Evolutionary conservation across 2,329 filamentous ascomycete species (phyloP), one percentile per base, ranked within the genome.

Genomic region (Arthrobotrys conoides): DNA sequence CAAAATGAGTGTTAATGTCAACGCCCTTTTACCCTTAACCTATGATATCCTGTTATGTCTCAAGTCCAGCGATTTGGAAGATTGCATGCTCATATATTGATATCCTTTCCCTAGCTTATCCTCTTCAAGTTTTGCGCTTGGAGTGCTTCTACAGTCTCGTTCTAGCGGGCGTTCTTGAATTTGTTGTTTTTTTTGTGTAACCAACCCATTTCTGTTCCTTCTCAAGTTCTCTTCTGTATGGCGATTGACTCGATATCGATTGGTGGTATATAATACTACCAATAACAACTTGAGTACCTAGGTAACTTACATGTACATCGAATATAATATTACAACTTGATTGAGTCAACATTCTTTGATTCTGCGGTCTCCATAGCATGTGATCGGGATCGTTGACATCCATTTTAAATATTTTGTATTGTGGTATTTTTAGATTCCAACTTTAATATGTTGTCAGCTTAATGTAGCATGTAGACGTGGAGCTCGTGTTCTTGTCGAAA

Each of bases 91-190:
- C 38, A 30, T 66, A 64, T 30, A 36, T 33, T 57, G 12, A 61
- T 61, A 12, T 24, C 20, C 57, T 59, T 24, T n/a, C 36, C 18
- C 3, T 61, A n/a, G n/a, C n/a, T 27, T 44, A 0, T 22, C 20
- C 38, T 12, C 18, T 24, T 36, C 9, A 36, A 36, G n/a, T 16
- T 51, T 46, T 51, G 22, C 9, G 22, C 48, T 41, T 30, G 53
- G 53, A 44, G 33, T 61, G 12, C 57, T 22, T n/a, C 16, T 30
- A 2, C 20, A 14, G 27, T 61, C 57, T 61, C 10, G 20, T 73
- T 57, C 70, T 61, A 73, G 70, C 70, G 70, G 70, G 70, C 70
- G 70, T 73, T 67, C 22, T 72, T 64, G 27, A 44, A n/a, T 24
- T 38, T 67, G 65, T 51, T 67, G 18, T 24, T 44, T 44, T 20